Evolutionary conservation across 352 stramenopile genomes (phyloP).

Genomic region (Pythium scleroteichum): DNA sequence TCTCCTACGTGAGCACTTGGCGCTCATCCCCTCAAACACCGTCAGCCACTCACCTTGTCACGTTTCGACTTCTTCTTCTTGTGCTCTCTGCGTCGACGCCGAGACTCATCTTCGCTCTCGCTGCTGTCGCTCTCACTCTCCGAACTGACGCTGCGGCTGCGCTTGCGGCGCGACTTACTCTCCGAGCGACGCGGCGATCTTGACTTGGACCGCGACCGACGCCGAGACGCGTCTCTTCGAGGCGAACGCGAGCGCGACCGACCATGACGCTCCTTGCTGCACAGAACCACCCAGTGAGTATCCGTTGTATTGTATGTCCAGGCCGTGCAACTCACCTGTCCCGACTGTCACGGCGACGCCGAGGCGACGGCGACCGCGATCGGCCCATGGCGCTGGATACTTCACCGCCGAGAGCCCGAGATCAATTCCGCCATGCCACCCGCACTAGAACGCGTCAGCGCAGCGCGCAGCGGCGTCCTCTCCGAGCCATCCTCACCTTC

Average conservation of each 20-base stretch:
- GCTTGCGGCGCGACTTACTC: not conserved
- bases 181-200: conserved; percentile 12
- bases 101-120: conserved; percentile 21
- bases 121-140: conserved; percentile 17
- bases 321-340: conserved; percentile 2
- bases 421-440: conserved; percentile 6
- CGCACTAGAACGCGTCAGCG: conserved; percentile 17
- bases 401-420: not conserved
- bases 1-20: not conserved
- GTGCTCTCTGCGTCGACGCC: conserved; percentile 27
- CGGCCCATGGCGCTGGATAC: conserved; percentile 10
- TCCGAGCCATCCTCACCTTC: conserved; percentile 1
- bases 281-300: too few relatives aligned
- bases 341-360: not conserved
- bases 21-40: too few relatives aligned
- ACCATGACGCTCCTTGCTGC: not conserved
- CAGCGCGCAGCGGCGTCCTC: not conserved
- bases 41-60: conserved; percentile 25
- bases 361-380: conserved; percentile 12
- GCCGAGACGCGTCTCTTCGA: not conserved
- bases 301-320: not conserved
- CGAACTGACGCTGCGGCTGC: conserved; percentile 5
- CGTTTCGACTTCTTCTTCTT: conserved; percentile 41
- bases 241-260: conserved; percentile 20
- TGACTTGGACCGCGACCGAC: not conserved